Evolutionary conservation across 306 rosid species (phyloP).

Genomic region (Quercus parvula): DNA sequence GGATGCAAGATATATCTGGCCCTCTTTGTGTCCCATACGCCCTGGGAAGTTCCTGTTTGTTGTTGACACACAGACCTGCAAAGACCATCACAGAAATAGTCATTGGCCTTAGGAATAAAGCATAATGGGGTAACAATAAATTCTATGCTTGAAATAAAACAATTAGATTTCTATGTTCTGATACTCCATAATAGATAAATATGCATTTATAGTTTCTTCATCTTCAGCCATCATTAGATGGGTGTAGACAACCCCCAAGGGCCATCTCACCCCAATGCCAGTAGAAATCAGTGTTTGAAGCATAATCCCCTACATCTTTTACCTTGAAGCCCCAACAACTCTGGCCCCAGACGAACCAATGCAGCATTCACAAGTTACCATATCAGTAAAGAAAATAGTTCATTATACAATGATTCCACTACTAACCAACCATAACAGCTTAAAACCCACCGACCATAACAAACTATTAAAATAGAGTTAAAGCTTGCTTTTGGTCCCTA

Average conservation of each 20-base stretch:
- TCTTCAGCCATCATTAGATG: too few species aligned
- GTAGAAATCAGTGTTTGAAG: too few species aligned
- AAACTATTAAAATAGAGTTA: too few species aligned
- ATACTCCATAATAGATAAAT: too few species aligned
- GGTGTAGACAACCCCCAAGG: not conserved
- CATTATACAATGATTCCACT: too few species aligned
- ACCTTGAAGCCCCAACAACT: not conserved
- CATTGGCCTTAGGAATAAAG: not conserved
- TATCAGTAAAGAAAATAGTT: not conserved
- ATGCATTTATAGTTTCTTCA: too few species aligned
- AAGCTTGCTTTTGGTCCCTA: too few species aligned
- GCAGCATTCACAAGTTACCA: not conserved
- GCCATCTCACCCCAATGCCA: not conserved
- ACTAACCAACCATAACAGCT: too few species aligned
- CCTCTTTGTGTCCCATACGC: slow-evolving; percentile 97
- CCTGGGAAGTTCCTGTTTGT: slow-evolving; percentile 96
- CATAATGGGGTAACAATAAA: not conserved
- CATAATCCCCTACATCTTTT: too few species aligned
- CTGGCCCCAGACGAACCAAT: not conserved
- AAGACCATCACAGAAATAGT: not conserved
- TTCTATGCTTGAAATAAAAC: not conserved
- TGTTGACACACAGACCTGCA: slow-evolving; percentile 87
- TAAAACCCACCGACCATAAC: too few species aligned
- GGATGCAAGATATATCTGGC: slow-evolving; percentile 86
- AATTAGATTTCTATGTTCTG: too few species aligned